Base-by-base conservation (phyloP, 805 yeast species). In the Danielia reshetovae region DNA sequence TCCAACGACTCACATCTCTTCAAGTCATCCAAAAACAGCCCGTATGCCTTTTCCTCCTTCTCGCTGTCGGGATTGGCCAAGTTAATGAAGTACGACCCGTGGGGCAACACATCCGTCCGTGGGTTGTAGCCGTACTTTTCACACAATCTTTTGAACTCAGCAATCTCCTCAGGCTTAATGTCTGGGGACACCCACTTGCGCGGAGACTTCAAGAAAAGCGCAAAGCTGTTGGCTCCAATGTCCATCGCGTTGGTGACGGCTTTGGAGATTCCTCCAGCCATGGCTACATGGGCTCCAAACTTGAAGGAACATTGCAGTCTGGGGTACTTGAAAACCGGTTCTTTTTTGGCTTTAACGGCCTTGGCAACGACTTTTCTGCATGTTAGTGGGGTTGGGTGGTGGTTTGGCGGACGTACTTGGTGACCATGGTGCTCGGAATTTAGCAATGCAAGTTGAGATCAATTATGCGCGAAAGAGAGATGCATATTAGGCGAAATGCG, bases 71-170 rank as follows among this genome's bases (percentile, higher is more conserved):
- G 96, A 47, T 87, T 88, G 16, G 95, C 97, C 42, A 93, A 62
- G 55, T 93, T 93, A 54, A 93, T 89, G 49, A 93, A 79, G 56
- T 89, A 93, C 16, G 95, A 87, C 1, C 96, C 97, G 59, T 93
- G 98, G 0, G 98, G 97, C 31, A 93, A 68, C 32, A 87, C 72
- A 51, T 89, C 96, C 2, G 81, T 82, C 36, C 73, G 54, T 3
- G 95, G 81, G 54, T 87, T 74, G 57, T 79, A 89, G 2, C 80
- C 76, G 52, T 70, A 70, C 36, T 75, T 60, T 35, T 70, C 62
- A 54, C 96, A 87, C 14, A 77, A 64, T 5, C 65, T 62, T 42
- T 72, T 72, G 62, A 93, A 93, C 42, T 77, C 74, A 3, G 54
- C 57, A 8, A 81, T 80, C 54, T 86, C 96, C 16, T 76, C 81